Percentiles rank a stretch among this genome's conserved stretches.
phyloP scores from a whole-genome alignment of 2,329 filamentous ascomycete genomes.

The Cladophialophora psammophila region DNA sequence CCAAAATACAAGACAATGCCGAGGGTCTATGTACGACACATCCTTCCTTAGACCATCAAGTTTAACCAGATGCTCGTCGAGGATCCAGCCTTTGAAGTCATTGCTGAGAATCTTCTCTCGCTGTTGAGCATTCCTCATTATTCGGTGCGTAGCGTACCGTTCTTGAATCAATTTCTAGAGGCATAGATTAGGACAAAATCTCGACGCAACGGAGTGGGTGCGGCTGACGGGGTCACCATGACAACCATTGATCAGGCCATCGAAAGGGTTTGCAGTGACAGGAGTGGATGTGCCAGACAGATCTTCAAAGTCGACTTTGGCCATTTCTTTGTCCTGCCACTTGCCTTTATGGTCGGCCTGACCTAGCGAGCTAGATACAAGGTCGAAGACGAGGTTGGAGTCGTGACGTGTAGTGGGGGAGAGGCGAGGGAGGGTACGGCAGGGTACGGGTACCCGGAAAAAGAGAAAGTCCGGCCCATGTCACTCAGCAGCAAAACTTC shows the following conservation, averaged over 20 bases:
- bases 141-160: conserved; percentile 77
- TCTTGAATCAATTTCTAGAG: conserved; percentile 70
- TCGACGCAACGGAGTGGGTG: conserved; percentile 27
- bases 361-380: conserved; percentile 12
- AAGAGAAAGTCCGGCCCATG: background rate
- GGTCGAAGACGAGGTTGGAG: conserved; percentile 10
- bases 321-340: conserved; percentile 36
- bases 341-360: conserved; percentile 8
- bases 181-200: conserved; percentile 27
- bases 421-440: background rate
- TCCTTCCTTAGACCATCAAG: conserved; percentile 70
- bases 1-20: conserved; percentile 89
- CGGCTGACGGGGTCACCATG: conserved; percentile 67
- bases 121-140: conserved; percentile 77
- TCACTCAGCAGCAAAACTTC: background rate
- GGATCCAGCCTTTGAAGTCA: conserved; percentile 72
- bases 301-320: conserved; percentile 46
- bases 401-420: conserved; percentile 6
- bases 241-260: conserved; percentile 73
- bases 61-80: conserved; percentile 77
- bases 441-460: background rate
- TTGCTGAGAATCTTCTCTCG: conserved; percentile 71
- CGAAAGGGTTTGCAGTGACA: conserved; percentile 72
- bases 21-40: conserved; percentile 74
- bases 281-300: conserved; percentile 46